Evolutionary conservation across 2,329 filamentous ascomycete species (phyloP).

Genomic region (Tolypocladium nubicola): DNA sequence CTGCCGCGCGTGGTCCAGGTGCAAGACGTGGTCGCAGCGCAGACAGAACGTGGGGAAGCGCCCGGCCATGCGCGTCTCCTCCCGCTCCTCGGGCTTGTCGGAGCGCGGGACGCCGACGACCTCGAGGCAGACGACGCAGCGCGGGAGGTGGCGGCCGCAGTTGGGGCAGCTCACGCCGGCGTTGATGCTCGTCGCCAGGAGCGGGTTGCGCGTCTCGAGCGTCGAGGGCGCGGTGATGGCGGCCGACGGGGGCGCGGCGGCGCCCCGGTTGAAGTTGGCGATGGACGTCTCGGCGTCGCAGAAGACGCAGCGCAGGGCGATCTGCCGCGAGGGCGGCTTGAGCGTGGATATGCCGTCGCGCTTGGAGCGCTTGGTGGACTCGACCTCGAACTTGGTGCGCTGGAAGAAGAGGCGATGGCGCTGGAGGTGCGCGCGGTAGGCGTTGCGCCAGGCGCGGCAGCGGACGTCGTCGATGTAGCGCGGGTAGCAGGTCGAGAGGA

Average conservation of each 20-base stretch:
- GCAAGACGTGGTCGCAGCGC: conserved; percentile 56
- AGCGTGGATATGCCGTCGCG: conserved; percentile 52
- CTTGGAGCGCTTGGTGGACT: conserved; percentile 60
- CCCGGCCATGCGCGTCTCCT: conserved; percentile 38
- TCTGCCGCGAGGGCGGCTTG: conserved; percentile 55
- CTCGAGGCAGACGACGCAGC: conserved; percentile 58
- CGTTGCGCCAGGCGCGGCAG: conserved; percentile 61
- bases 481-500: conserved; percentile 63
- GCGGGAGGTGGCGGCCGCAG: conserved; percentile 55
- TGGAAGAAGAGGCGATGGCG: conserved; percentile 65
- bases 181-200: conserved; percentile 45
- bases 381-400: conserved; percentile 67
- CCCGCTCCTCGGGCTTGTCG: conserved; percentile 41
- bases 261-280: conserved; percentile 22
- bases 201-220: conserved; percentile 37
- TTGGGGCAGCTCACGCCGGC: conserved; percentile 55
- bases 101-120: conserved; percentile 54
- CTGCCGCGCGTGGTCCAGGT: conserved; percentile 55
- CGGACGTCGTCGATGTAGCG: conserved; percentile 69
- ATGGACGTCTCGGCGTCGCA: conserved; percentile 54
- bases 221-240: conserved; percentile 9
- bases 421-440: conserved; percentile 62
- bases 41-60: conserved; percentile 60
- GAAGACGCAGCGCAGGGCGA: conserved; percentile 67
- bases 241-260: conserved; percentile 6